Conservation (phyloP, 805 yeast genomes). For the Yamadazyma sp. region DNA sequence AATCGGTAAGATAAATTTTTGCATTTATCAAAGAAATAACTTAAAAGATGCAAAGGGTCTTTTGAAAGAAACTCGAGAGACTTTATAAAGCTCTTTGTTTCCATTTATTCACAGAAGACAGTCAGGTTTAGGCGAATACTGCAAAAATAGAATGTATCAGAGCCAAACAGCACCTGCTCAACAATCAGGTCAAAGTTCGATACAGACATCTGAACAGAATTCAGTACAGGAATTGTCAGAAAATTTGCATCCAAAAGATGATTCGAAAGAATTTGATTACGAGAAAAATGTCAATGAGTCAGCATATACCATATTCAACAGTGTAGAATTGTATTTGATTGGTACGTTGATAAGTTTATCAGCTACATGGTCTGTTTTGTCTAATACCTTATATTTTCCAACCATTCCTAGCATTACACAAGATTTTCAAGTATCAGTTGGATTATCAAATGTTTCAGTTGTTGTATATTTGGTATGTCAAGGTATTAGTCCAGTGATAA, state of each 20-base stretch:
- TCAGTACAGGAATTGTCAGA: too few species aligned
- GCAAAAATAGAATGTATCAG: too few species aligned
- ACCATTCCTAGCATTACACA: conserved; percentile 56
- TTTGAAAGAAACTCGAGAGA: too few species aligned
- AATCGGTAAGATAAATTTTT: too few species aligned
- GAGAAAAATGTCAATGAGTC: background rate
- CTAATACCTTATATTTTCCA: conserved; percentile 76
- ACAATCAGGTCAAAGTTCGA: background rate
- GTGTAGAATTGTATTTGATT: conserved; percentile 37
- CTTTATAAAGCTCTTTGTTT: too few species aligned
- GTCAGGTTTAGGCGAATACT: too few species aligned
- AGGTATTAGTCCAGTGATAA: conserved; percentile 66
- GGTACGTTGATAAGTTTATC: conserved; percentile 39
- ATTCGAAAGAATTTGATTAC: background rate
- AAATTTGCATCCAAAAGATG: background rate
- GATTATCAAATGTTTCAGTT: conserved; percentile 62
- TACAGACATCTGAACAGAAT: too few species aligned
- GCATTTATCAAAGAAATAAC: too few species aligned
- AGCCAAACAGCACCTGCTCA: too few species aligned
- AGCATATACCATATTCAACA: conserved; percentile 35
- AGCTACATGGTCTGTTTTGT: conserved; percentile 63
- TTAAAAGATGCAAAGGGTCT: too few species aligned
- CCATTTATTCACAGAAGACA: too few species aligned
- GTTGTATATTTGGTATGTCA: conserved; percentile 73
- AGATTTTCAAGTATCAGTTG: conserved; percentile 53